Percentiles rank a stretch among this genome's conserved stretches.
phyloP scores from a whole-genome alignment of 2,329 filamentous ascomycete genomes.

The Aspergillus novofumigatus region DNA sequence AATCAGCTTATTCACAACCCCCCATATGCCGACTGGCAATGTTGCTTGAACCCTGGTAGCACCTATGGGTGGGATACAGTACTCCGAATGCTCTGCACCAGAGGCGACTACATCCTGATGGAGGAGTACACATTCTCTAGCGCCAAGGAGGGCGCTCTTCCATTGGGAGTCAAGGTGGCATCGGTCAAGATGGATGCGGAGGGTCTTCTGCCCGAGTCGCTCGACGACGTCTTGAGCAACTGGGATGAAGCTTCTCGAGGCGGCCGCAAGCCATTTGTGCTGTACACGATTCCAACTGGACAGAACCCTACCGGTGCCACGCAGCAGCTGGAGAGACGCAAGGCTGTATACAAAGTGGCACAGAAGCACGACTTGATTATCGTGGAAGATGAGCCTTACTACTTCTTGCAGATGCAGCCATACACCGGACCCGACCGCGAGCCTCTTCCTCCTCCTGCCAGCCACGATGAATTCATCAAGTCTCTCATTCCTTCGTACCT shows the following conservation, averaged over 20 bases:
- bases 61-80: constrained; percentile 82
- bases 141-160: constrained; percentile 61
- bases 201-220: constrained; percentile 58
- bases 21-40: constrained; percentile 86
- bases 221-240: constrained; percentile 60
- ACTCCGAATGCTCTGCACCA: constrained; percentile 73
- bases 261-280: constrained; percentile 60
- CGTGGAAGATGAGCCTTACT: constrained; percentile 91
- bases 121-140: constrained; percentile 91
- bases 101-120: constrained; percentile 73
- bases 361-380: constrained; percentile 83
- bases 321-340: constrained; percentile 62
- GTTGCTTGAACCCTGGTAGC: constrained; percentile 77
- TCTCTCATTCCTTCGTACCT: constrained; percentile 70
- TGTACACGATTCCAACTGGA: constrained; percentile 73
- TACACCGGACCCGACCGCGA: constrained; percentile 57
- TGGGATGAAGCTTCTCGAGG: constrained; percentile 59
- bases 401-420: constrained; percentile 80
- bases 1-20: constrained; percentile 69
- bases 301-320: constrained; percentile 91
- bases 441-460: constrained; percentile 53
- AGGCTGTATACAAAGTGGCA: constrained; percentile 70
- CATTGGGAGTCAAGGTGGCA: constrained; percentile 58
- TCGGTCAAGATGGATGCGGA: constrained; percentile 63
- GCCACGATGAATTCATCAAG: constrained; percentile 68